Evolutionary conservation across 2,329 filamentous ascomycete species (phyloP), one percentile per base, ranked within the genome.

Genomic region (Aspergillus floridensis): DNA sequence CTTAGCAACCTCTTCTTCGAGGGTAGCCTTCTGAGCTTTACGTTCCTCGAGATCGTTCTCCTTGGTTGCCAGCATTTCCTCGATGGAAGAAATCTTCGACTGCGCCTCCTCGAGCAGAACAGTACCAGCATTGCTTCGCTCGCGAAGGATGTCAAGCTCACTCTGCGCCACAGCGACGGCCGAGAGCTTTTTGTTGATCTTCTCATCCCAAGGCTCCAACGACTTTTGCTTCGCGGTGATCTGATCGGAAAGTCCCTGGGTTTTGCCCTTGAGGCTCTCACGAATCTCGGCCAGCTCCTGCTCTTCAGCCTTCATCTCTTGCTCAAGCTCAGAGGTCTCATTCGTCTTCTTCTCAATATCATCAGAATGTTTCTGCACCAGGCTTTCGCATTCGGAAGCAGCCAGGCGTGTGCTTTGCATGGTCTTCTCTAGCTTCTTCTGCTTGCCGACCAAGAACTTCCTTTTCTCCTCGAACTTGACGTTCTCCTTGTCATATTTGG

Each of bases 401-500:
- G 89, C 86, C 59, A 88, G 87, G 63, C 91, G 90, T 60, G 91
- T 91, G 49, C 88, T 89, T 57, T 87, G 82, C 62, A 95, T 90
- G 0, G 89, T 85, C 79, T 96, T 98, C 66, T 98, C 92, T 14
- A 96, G 84, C 78, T 99, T 99, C 80, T 95, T 96, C 68, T 91
- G 88, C 79, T 99, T 99, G 70, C 88, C 89, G 2, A 85, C 81
- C 65, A 99, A 79, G 75, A 98, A 98, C 74, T 99, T 99, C 74
- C 89, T 89, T 81, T 98, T 98, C 76, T 99, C 96, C 65, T 98
- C 93, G 66, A 96, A 93, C 72, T 99, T 99, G 76, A 99, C 95
- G 22, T 88, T 88, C 72, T 98, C 95, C 72, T 98, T 96, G 71
- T 99, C 96, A 63, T 96, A 92, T 72, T 93, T 93, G 49, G 92